A percentile compares a stretch with the other conserved stretches of the same genome.
phyloP scores from a whole-genome alignment of 1,284 basidiomycete genomes.

The Puccinia brachypodii region DNA sequence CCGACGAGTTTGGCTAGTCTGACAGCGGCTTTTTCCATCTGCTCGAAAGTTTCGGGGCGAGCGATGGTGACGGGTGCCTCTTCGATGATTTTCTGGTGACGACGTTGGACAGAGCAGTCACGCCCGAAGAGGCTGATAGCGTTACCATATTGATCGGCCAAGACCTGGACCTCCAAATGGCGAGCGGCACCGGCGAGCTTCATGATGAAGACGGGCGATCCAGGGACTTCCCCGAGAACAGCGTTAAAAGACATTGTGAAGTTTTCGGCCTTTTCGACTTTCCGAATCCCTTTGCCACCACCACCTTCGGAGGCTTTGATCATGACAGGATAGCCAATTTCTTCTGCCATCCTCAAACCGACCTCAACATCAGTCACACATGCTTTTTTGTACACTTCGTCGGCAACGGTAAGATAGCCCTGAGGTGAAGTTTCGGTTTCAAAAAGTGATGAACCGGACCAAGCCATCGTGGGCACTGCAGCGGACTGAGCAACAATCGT shows the following conservation, averaged over 20 bases:
- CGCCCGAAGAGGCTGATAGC: slow-evolving; percentile 99
- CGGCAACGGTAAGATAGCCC: slow-evolving; percentile 91
- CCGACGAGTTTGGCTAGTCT: slow-evolving; percentile 96
- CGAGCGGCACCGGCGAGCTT: slow-evolving; percentile 96
- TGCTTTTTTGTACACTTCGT: slow-evolving; percentile 83
- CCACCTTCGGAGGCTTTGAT: slow-evolving; percentile 99
- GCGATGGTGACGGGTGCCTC: slow-evolving; percentile 99
- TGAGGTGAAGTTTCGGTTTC: slow-evolving; percentile 81
- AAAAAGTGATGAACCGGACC: slow-evolving; percentile 93
- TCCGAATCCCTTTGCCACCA: slow-evolving; percentile 97
- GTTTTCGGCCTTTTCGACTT: slow-evolving; percentile 76
- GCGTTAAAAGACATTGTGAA: slow-evolving; percentile 94
- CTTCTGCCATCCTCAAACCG: slow-evolving; percentile 76
- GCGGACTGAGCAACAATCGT: slow-evolving; percentile 99
- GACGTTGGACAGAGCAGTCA: slow-evolving; percentile 98
- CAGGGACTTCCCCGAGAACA: slow-evolving; percentile 93
- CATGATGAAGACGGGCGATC: slow-evolving; percentile 99
- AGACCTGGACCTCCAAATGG: slow-evolving; percentile 95
- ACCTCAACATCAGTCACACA: slow-evolving; percentile 89
- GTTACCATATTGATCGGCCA: slow-evolving; percentile 99
- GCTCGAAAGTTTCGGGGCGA: slow-evolving; percentile 79
- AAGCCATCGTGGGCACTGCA: slow-evolving; percentile 96
- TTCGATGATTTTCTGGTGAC: slow-evolving; percentile 99
- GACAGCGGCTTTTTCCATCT: slow-evolving; percentile 99
- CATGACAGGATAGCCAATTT: slow-evolving; percentile 97